Evolutionary conservation across 768 basidiomycete genomes (phyloP), one percentile per base, ranked within the genome.

Genomic region (Mycena galopus): DNA sequence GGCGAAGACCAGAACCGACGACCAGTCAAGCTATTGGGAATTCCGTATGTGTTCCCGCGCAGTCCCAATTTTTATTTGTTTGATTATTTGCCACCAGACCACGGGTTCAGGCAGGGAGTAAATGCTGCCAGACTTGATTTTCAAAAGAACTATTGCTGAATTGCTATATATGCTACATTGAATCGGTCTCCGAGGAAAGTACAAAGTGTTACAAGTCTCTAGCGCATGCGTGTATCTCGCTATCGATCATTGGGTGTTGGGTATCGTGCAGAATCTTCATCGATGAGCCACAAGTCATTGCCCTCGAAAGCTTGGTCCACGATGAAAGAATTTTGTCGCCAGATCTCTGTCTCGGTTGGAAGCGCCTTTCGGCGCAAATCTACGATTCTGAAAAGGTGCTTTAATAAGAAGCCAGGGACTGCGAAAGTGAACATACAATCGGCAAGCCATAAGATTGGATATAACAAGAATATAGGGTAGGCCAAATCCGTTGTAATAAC

Each of bases 1-100:
- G 92, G 85, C 86, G 50, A 85, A 82, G 71, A 80, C 80, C 57
- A 81, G 89, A 62, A 83, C 77, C 1, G 77, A 66, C 2, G 87
- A 89, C 65, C 88, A 91, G 2, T 69, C 66, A 73, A 83, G 77
- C 73, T 82, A 89, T 56, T 95, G 94, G 94, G 92, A 93, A 81
- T 93, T 85, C 76, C 89, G 91, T 90, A 73, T 69, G 86, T 74
- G 19, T 33, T 61, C n/a, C 25, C 2, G 17, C 5, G 0, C 6
- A 19, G 4, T 16, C 65, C 56, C 9, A 23, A 65, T 47, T 25
- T 66, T 29, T 9, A 50, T 4, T 37, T 37, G 19, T 44, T 51
- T 19, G 59, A 71, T 69, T n/a, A 19, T 19, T 59, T 58, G 21
- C 25, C 50, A 17, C 37, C 51, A 21, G 91, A 90, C 69, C 91